Evolutionary conservation across 495 filamentous ascomycete species (phyloP).

Genomic region (Penicillium simplicissimum): DNA sequence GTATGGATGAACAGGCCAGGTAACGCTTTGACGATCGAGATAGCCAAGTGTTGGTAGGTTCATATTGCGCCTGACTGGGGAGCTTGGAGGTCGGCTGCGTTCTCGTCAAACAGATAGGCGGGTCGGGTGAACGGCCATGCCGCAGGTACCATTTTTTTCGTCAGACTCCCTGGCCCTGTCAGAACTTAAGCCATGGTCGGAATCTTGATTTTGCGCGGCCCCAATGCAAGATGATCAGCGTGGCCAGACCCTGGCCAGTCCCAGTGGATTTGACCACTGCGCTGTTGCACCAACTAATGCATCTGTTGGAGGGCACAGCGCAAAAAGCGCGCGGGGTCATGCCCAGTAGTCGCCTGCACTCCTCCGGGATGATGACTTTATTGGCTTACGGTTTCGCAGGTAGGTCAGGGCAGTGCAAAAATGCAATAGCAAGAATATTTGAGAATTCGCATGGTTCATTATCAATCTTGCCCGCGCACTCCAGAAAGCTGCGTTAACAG

Average conservation of each 20-base stretch:
- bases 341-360: background rate
- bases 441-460: slow-evolving; percentile 15
- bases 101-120: background rate
- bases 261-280: background rate
- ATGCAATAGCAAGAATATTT: background rate
- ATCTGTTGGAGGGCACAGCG: slow-evolving; percentile 5
- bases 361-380: slow-evolving; percentile 5
- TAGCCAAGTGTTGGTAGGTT: too few relatives aligned
- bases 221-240: slow-evolving; percentile 11
- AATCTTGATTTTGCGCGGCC: slow-evolving; percentile 20
- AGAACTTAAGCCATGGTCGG: slow-evolving; percentile 14
- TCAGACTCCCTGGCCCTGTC: slow-evolving; percentile 6
- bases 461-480: slow-evolving; percentile 18
- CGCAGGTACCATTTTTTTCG: slow-evolving; percentile 7
- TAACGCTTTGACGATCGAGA: too few relatives aligned
- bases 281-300: background rate
- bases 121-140: slow-evolving; percentile 6
- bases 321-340: slow-evolving; percentile 7
- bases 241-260: background rate
- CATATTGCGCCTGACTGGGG: too few relatives aligned
- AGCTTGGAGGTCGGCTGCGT: too few relatives aligned
- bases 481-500: background rate
- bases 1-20: too few relatives aligned
- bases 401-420: background rate
- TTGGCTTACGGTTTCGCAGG: background rate